A percentile compares a stretch with the other conserved stretches of the same genome.
phyloP scores from a whole-genome alignment of 106 monocot species.

The Allium fistulosum region DNA sequence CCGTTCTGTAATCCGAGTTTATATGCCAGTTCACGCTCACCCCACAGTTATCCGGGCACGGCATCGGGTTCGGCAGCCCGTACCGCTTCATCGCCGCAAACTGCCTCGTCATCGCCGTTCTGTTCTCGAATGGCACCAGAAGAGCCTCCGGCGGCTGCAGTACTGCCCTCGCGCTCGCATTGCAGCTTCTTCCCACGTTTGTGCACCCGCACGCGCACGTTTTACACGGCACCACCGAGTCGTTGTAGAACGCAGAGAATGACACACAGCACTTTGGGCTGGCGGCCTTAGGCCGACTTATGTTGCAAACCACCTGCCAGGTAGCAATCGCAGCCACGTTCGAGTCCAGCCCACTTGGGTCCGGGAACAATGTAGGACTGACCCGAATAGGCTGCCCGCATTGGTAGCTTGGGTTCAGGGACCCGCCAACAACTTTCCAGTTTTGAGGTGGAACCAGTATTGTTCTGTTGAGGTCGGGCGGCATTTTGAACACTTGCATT shows the following conservation, averaged over 20 bases:
- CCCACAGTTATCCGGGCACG: constrained; percentile 60
- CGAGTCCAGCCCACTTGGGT: constrained; percentile 54
- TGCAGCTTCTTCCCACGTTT: constrained; percentile 25
- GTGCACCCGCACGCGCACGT: constrained; percentile 84
- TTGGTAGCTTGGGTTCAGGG: constrained; percentile 61
- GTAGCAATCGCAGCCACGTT: constrained; percentile 42
- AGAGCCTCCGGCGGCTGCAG: constrained; percentile 57
- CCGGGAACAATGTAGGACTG: constrained; percentile 47
- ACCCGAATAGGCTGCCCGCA: constrained; percentile 65
- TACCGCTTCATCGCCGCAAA: constrained; percentile 45
- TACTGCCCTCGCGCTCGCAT: constrained; percentile 32
- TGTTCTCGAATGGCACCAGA: constrained; percentile 66
- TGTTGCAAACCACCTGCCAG: constrained; percentile 81
- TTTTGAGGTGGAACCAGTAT: constrained; percentile 48
- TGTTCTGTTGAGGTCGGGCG: constrained; percentile 80
- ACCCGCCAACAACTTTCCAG: constrained; percentile 51
- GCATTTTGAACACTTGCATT: constrained; percentile 94
- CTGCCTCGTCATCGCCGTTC: constrained; percentile 26
- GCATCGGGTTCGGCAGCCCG: constrained; percentile 32
- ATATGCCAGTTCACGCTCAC: constrained; percentile 77
- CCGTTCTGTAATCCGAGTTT: constrained; percentile 34
- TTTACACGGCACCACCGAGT: constrained; percentile 66
- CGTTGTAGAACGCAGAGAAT: constrained; percentile 82
- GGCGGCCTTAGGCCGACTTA: constrained; percentile 19
- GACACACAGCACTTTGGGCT: constrained; percentile 80